Base-by-base conservation (phyloP, 2,329 filamentous ascomycete genomes). In the Chaetomiaceae sp. region DNA sequence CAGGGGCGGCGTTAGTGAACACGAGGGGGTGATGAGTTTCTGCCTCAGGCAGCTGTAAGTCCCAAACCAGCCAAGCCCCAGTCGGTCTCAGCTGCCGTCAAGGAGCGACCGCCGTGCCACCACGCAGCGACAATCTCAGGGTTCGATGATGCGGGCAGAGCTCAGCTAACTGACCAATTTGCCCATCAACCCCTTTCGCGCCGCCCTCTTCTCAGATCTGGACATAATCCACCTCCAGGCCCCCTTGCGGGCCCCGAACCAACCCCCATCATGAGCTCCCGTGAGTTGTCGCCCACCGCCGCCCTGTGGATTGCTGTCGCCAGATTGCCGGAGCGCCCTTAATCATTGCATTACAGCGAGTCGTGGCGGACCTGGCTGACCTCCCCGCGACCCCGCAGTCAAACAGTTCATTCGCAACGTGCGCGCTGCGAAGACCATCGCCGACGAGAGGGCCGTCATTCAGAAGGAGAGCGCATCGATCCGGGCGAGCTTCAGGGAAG, bases 391-490 rank as follows among this genome's bases (percentile, higher is more conserved):
- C 51, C 51, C 50, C 58, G 53, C 66, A 97, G 93, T 99, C 70
- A 99, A 99, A 76, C 93, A 97, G 75, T 99, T 99, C 74, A 99
- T 99, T 72, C 91, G 93, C 68, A 97, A 96, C 73, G 93, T 99
- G 68, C 89, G 93, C 69, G 92, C 93, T 55, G 90, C 93, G 55
- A 99, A 99, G 77, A 99, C 93, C 31, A 96, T 99, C 67, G 95
- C 95, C 68, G 93, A 99, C 73, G 93, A 99, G 76, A 85, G 93
- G 67, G 92, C 93, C 46, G 93, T 99, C 50, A 95, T 99, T 58
- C 93, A 97, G 66, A 99, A 99, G 73, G 93, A 99, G 75, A 99
- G 93, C 72, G 93, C 93, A 53, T 89, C 92, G 42, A 99, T 99
- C 67, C 82, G 93, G 72, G 90, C 93, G 61, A 97, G 92, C 73